Conservation (phyloP, 1,284 basidiomycete species). For the Ustilago trichophora region DNA sequence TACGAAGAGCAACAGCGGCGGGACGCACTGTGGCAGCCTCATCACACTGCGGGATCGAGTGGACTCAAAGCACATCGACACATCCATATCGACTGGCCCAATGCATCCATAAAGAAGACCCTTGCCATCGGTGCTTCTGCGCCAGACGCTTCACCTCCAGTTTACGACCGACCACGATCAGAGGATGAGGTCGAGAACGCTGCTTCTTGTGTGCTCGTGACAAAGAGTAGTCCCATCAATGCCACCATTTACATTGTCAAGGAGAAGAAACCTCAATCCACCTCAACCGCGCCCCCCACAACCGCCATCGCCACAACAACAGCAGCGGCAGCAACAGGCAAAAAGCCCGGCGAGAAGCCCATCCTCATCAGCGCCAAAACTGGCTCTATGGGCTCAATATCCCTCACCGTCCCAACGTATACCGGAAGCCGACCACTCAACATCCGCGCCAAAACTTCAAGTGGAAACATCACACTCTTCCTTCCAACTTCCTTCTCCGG, state of each 20-base stretch:
- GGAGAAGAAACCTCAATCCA: too few species aligned
- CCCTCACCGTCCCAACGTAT: slow-evolving; percentile 44
- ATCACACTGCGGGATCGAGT: background rate
- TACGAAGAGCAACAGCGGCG: slow-evolving; percentile 23
- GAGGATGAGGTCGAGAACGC: slow-evolving; percentile 24
- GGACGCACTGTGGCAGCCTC: slow-evolving; percentile 24
- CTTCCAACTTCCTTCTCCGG: slow-evolving; percentile 54
- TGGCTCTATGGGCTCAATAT: slow-evolving; percentile 22
- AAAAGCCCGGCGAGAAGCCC: slow-evolving; percentile 17
- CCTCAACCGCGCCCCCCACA: background rate
- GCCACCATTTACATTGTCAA: slow-evolving; percentile 40
- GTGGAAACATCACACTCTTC: slow-evolving; percentile 46
- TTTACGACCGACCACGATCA: slow-evolving; percentile 45
- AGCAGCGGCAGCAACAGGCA: too few species aligned
- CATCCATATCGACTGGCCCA: slow-evolving; percentile 55
- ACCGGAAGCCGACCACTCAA: slow-evolving; percentile 43
- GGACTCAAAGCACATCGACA: slow-evolving; percentile 34
- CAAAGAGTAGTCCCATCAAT: slow-evolving; percentile 45
- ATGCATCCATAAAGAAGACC: slow-evolving; percentile 53
- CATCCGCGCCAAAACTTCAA: slow-evolving; percentile 39
- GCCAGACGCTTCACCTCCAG: slow-evolving; percentile 40
- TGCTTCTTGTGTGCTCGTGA: slow-evolving; percentile 42
- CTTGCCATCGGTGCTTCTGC: slow-evolving; percentile 47
- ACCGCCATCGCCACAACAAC: too few species aligned
- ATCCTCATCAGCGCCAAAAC: slow-evolving; percentile 41